Conservation (phyloP, 1,284 basidiomycete genomes). For the Lignosus rhinocerotis region DNA sequence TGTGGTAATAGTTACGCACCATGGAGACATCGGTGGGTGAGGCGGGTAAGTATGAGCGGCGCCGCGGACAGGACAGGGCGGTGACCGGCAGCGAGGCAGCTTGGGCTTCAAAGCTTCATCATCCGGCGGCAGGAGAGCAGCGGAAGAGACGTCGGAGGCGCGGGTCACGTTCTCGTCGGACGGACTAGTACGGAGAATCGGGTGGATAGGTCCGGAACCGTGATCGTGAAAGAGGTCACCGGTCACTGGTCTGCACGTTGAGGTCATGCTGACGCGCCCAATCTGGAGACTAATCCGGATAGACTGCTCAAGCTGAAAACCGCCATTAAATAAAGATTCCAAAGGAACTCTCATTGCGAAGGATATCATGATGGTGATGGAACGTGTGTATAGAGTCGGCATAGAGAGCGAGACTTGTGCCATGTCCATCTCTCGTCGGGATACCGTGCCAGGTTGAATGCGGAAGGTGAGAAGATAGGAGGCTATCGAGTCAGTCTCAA, state of each 20-base stretch:
- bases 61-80: too few relatives aligned
- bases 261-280: background rate
- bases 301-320: conserved; percentile 2
- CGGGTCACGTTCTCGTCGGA: background rate
- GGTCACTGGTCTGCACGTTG: background rate
- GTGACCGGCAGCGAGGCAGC: too few relatives aligned
- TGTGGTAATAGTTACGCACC: too few relatives aligned
- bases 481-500: too few relatives aligned
- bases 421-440: background rate
- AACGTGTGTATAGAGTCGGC: background rate
- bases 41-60: too few relatives aligned
- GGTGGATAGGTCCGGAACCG: conserved; percentile 5
- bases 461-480: background rate
- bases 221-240: background rate
- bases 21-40: too few relatives aligned
- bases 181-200: conserved; percentile 1
- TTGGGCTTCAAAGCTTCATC: too few relatives aligned
- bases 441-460: background rate
- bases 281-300: conserved; percentile 7
- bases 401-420: conserved; percentile 1
- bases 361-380: conserved; percentile 24
- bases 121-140: too few relatives aligned
- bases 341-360: too few relatives aligned
- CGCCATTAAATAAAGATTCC: background rate
- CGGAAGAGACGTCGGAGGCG: background rate